Evolutionary conservation across 2,329 filamentous ascomycete species (phyloP).

Genomic region (Epichloe scottii): DNA sequence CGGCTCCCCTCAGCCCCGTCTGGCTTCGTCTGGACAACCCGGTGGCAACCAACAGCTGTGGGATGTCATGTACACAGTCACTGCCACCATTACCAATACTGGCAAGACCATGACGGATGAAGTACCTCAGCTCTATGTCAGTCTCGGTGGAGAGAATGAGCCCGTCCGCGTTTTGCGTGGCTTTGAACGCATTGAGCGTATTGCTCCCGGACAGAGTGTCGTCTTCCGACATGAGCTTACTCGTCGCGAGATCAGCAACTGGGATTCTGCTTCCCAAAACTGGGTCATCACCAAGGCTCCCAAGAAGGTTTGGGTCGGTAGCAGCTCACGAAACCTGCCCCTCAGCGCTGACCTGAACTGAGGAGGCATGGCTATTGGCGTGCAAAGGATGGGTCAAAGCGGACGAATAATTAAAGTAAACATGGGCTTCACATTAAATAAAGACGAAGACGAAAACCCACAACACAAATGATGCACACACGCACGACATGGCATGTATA

Average conservation of each 20-base stretch:
- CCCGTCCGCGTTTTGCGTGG: constrained; percentile 55
- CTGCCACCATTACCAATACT: constrained; percentile 59
- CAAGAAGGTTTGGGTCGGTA: constrained; percentile 44
- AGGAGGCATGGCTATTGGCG: background rate
- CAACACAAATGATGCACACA: too few species aligned
- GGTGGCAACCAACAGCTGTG: constrained; percentile 56
- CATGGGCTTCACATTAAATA: background rate
- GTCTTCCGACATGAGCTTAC: constrained; percentile 59
- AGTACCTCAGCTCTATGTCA: constrained; percentile 67
- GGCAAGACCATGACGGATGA: constrained; percentile 54
- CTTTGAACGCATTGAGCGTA: constrained; percentile 61
- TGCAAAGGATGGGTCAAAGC: background rate
- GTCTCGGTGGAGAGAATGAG: constrained; percentile 67
- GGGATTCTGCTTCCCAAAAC: constrained; percentile 69
- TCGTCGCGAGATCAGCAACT: constrained; percentile 75
- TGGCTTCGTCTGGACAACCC: constrained; percentile 37
- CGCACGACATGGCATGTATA: background rate
- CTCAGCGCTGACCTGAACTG: constrained; percentile 17
- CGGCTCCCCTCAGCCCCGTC: constrained; percentile 42
- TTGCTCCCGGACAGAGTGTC: constrained; percentile 54
- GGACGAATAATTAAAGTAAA: background rate
- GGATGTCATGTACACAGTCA: constrained; percentile 56
- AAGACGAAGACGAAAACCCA: background rate
- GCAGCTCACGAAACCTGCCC: constrained; percentile 42
- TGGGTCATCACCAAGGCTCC: constrained; percentile 52